phyloP scores from a whole-genome alignment of 441 rosid species.

The Biscutella auriculata region DNA sequence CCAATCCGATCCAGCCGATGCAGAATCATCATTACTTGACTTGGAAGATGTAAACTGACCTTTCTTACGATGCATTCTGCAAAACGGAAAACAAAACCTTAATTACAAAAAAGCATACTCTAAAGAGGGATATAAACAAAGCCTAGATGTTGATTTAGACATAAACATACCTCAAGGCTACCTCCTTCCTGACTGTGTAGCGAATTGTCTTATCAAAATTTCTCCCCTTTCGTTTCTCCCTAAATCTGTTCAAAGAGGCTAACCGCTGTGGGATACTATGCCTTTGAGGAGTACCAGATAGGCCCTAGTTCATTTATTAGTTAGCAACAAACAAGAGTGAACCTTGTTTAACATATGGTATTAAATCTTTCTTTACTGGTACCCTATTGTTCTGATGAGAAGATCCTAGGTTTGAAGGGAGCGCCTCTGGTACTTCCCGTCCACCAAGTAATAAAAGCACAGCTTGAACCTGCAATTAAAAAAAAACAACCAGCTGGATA shows the following conservation, averaged over 20 bases:
- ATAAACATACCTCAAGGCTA: conserved; percentile 47
- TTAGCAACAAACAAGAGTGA: conserved; percentile 16
- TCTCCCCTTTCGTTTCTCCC: conserved; percentile 59
- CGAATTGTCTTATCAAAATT: conserved; percentile 66
- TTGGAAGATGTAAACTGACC: conserved; percentile 54
- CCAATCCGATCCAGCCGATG: conserved; percentile 35
- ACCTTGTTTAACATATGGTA: neutral
- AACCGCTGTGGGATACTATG: conserved; percentile 45
- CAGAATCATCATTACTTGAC: conserved; percentile 41
- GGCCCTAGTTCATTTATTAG: conserved; percentile 27
- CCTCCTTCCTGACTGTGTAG: conserved; percentile 64
- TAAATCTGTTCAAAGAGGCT: conserved; percentile 58
- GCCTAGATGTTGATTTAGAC: neutral
- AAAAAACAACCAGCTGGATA: neutral
- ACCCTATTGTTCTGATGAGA: conserved; percentile 35
- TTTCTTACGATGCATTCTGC: conserved; percentile 54
- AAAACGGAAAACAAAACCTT: neutral
- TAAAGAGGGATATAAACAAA: neutral
- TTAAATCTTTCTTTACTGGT: conserved; percentile 16
- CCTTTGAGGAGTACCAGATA: conserved; percentile 39
- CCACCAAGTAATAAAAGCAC: conserved; percentile 57
- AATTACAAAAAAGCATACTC: neutral
- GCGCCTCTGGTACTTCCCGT: conserved; percentile 35
- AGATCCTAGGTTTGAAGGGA: conserved; percentile 23
- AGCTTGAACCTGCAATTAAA: conserved; percentile 50